These are phyloP conservation scores for Talaromyces pinophilus DNA, from an alignment of 2,329 filamentous ascomycete species.

Conservation along the genomic window DNA sequence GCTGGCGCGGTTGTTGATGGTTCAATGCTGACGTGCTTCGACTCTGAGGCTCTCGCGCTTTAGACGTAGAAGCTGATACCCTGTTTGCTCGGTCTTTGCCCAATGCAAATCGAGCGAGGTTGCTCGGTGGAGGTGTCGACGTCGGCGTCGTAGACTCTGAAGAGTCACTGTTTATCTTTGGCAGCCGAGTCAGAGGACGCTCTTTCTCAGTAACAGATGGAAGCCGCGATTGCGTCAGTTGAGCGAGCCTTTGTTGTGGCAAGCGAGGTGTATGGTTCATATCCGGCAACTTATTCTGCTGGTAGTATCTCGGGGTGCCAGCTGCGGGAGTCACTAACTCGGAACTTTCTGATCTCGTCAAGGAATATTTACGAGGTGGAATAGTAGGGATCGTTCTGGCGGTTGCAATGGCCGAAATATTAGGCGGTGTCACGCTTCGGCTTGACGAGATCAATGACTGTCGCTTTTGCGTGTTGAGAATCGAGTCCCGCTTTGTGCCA, in stretches of 20 bases:
- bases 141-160: neutral
- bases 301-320: slow-evolving; percentile 6
- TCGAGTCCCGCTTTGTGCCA: neutral
- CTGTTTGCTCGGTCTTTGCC: slow-evolving; percentile 16
- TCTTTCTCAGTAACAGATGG: slow-evolving; percentile 8
- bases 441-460: slow-evolving; percentile 13
- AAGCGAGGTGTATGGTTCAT: slow-evolving; percentile 6
- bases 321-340: neutral
- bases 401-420: neutral
- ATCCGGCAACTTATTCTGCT: slow-evolving; percentile 1
- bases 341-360: slow-evolving; percentile 6
- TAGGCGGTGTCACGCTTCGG: neutral
- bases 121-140: slow-evolving; percentile 3
- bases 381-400: neutral
- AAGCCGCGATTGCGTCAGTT: slow-evolving; percentile 17
- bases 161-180: slow-evolving; percentile 9
- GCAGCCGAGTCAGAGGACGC: slow-evolving; percentile 7
- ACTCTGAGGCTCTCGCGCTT: neutral
- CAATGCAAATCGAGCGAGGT: slow-evolving; percentile 10
- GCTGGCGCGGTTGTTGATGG: neutral
- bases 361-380: slow-evolving; percentile 19
- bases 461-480: slow-evolving; percentile 1
- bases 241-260: neutral
- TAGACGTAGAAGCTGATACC: neutral
- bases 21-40: neutral